Percentiles rank a stretch among this genome's conserved stretches.
phyloP scores from a whole-genome alignment of 73 alveolate species.

The Urostyla sp. region DNA sequence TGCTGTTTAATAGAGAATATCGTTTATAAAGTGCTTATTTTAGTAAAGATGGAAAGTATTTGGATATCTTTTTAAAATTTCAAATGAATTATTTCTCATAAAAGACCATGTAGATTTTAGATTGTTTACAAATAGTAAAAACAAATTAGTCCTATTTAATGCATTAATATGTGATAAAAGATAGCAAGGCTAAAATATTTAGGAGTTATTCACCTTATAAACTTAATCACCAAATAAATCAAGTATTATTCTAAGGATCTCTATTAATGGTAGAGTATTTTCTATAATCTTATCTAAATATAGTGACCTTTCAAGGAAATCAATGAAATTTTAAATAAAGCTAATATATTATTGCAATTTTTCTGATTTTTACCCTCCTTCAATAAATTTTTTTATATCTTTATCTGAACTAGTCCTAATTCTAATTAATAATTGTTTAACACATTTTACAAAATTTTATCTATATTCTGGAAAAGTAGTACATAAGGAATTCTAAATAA shows the following conservation, averaged over 20 bases:
- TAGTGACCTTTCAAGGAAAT: background rate
- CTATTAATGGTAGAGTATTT: slow-evolving; percentile 25
- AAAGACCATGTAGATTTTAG: slow-evolving; percentile 50
- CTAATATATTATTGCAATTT: background rate
- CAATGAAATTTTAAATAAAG: slow-evolving; percentile 6
- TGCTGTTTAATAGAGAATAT: slow-evolving; percentile 2
- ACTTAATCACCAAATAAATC: slow-evolving; percentile 52
- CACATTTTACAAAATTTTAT: slow-evolving; percentile 44
- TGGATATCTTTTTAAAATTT: slow-evolving; percentile 16
- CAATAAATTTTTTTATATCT: slow-evolving; percentile 22
- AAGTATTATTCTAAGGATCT: slow-evolving; percentile 23
- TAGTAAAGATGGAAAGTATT: slow-evolving; percentile 17
- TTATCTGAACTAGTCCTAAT: slow-evolving; percentile 42
- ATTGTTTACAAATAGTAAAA: slow-evolving; percentile 11
- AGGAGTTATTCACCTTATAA: slow-evolving; percentile 18
- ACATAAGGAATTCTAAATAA: slow-evolving; percentile 33
- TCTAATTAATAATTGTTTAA: slow-evolving; percentile 12
- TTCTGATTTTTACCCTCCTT: slow-evolving; percentile 1
- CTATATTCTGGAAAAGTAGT: slow-evolving; percentile 64
- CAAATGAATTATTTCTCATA: slow-evolving; percentile 41
- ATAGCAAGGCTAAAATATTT: slow-evolving; percentile 34
- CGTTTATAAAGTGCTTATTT: slow-evolving; percentile 23
- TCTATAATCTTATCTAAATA: slow-evolving; percentile 55
- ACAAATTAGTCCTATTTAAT: background rate
- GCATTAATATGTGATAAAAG: slow-evolving; percentile 2